phyloP scores from a whole-genome alignment of 768 basidiomycete genomes.

The Butyriboletus loyo region DNA sequence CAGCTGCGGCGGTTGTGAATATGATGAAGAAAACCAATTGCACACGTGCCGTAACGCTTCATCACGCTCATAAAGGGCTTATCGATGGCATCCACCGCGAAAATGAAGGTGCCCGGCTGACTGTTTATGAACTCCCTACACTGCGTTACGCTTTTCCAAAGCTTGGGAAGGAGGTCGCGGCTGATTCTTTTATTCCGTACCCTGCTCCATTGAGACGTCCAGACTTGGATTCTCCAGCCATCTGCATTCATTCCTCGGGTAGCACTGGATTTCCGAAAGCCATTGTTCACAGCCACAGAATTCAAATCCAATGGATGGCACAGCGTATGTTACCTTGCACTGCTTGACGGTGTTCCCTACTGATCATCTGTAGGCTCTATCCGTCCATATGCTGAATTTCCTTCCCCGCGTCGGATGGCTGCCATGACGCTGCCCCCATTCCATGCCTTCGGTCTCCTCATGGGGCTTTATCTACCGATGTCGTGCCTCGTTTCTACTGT shows the following conservation, averaged over 20 bases:
- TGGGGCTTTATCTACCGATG: constrained; percentile 19
- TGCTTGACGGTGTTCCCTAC: background rate
- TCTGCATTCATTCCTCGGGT: constrained; percentile 51
- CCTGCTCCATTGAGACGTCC: constrained; percentile 7
- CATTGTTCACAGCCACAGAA: constrained; percentile 35
- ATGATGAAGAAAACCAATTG: constrained; percentile 25
- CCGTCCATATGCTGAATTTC: background rate
- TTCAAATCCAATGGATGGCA: constrained; percentile 33
- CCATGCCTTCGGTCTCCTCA: constrained; percentile 21
- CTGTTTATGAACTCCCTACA: constrained; percentile 18
- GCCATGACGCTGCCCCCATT: constrained; percentile 28
- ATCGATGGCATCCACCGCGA: constrained; percentile 7
- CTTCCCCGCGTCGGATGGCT: constrained; percentile 17
- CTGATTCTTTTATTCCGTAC: constrained; percentile 20
- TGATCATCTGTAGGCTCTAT: constrained; percentile 3
- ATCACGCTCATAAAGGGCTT: constrained; percentile 17
- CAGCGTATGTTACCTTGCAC: constrained; percentile 29
- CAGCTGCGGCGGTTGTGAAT: constrained; percentile 35
- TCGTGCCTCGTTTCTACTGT: constrained; percentile 11
- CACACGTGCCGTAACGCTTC: constrained; percentile 16
- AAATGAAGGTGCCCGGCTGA: background rate
- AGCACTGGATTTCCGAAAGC: constrained; percentile 52
- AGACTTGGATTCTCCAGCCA: constrained; percentile 34
- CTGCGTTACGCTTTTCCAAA: constrained; percentile 37
- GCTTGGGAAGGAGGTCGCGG: constrained; percentile 32